Base-by-base conservation (phyloP, 2,329 filamentous ascomycete species). In the Xylariaceae sp. region DNA sequence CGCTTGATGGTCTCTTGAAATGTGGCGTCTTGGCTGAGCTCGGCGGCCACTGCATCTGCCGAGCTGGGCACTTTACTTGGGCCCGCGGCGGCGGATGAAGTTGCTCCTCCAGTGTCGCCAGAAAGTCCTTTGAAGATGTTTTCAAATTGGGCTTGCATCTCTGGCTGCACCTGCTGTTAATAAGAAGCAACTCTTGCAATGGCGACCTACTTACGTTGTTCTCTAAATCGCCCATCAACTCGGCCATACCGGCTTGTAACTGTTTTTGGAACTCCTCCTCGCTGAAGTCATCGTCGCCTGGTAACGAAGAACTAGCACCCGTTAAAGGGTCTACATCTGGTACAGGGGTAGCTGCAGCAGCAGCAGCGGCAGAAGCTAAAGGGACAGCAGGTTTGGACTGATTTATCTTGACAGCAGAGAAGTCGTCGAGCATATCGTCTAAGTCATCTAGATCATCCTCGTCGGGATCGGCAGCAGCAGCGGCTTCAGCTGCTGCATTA, bases 351-450 rank as follows among this genome's bases (percentile, higher is more conserved):
- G 51, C 52, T 22, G 51, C 52, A 23, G 59, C 52, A 1, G 41
- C 57, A 16, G 62, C 41, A 5, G 63, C 33, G 14, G 45, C 21
- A 33, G 45, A 16, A 10, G 44, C 1, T 29, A 41, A 47, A 45
- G 44, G 43, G 57, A 44, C 49, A 65, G 59, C 19, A 65, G 61
- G 20, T 63, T 73, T 76, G 56, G 67, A 61, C 27, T 12, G 27
- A 55, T 79, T 71, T 47, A 83, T 58, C 55, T 83, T 82, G 41
- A 76, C 74, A 22, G 85, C 70, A 34, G 85, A 83, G 69, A 98
- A 98, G 54, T 96, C 87, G 63, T 96, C 89, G 21, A 98, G 83
- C 67, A 97, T 86, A 58, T 97, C 92, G 68, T 98, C 93, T 36
- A 98, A 73, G 60, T 97, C 93, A 61, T 96, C 88, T 17, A 93